These are phyloP conservation scores for Stachybotrys elegans DNA, from an alignment of 2,329 filamentous ascomycete genomes.

Conservation along the genomic window DNA sequence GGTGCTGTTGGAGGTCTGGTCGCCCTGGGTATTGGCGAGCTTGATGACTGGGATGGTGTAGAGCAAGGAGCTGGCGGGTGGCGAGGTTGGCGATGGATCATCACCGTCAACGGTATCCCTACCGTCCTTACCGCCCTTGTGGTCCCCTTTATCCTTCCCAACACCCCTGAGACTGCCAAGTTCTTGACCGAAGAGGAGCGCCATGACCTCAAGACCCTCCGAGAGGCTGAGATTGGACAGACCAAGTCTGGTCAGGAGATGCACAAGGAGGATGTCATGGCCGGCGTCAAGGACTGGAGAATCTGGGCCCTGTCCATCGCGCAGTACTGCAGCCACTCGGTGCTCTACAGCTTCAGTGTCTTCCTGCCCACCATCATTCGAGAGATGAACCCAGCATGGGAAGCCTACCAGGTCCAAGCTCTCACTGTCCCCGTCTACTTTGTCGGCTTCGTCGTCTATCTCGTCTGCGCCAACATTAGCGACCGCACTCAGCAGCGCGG, in stretches of 20 bases:
- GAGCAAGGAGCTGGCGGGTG: constrained; percentile 1
- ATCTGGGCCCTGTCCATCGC: constrained; percentile 1
- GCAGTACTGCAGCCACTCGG: constrained; percentile 5
- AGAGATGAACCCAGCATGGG: neutral
- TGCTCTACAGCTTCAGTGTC: constrained; percentile 7
- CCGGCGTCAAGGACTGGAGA: constrained; percentile 2
- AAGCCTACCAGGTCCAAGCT: neutral
- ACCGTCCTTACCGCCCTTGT: constrained; percentile 56
- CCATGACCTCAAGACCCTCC: constrained; percentile 34
- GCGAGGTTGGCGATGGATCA: constrained; percentile 10
- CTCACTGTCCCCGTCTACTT: constrained; percentile 1
- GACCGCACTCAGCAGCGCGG: constrained; percentile 3
- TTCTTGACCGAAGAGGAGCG: constrained; percentile 56
- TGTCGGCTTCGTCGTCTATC: neutral
- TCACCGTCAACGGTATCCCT: constrained; percentile 30
- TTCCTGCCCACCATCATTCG: constrained; percentile 10
- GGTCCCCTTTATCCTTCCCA: constrained; percentile 62
- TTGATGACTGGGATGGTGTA: constrained; percentile 5
- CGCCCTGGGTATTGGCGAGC: constrained; percentile 5
- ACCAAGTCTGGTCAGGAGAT: constrained; percentile 1
- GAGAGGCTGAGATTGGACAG: constrained; percentile 22
- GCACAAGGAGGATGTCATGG: constrained; percentile 3
- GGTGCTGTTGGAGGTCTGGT: constrained; percentile 10
- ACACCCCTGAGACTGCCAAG: constrained; percentile 58
- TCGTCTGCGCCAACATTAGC: constrained; percentile 1